These are phyloP conservation scores for Cinchona pubescens DNA, from an alignment of 257 asterid genomes.

Conservation along the genomic window DNA sequence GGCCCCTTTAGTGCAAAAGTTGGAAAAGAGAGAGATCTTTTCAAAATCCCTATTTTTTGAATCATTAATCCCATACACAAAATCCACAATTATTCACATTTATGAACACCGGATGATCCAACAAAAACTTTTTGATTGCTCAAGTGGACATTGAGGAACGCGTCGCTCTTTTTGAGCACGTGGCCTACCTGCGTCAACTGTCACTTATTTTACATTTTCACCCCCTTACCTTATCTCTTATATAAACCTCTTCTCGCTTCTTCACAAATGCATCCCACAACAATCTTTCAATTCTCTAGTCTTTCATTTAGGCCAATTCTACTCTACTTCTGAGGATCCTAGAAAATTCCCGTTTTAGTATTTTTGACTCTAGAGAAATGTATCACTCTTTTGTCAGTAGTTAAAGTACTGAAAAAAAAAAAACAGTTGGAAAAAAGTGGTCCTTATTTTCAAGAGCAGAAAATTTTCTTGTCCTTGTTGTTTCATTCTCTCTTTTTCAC, in stretches of 20 bases:
- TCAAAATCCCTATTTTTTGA: background rate
- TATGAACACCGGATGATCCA: background rate
- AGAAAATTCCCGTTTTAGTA: background rate
- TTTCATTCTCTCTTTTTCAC: background rate
- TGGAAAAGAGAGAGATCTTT: background rate
- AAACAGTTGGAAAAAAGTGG: slow-evolving; percentile 8
- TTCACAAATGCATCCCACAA: slow-evolving; percentile 1
- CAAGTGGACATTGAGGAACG: slow-evolving; percentile 5
- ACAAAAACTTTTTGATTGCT: background rate
- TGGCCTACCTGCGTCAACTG: background rate
- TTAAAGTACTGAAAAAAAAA: background rate
- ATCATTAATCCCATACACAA: background rate
- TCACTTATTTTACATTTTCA: background rate
- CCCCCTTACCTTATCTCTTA: background rate
- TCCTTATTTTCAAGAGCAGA: background rate
- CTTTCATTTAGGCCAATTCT: background rate
- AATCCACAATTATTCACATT: background rate
- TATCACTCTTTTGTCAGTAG: slow-evolving; percentile 8
- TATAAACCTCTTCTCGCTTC: slow-evolving; percentile 17
- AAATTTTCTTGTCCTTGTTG: background rate
- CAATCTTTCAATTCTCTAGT: background rate
- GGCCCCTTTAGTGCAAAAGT: background rate
- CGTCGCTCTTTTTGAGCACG: slow-evolving; percentile 17
- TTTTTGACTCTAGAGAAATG: slow-evolving; percentile 13
- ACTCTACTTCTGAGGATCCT: background rate